Conservation (phyloP, 2,329 filamentous ascomycete species). For the Diplodia scrobiculata region DNA sequence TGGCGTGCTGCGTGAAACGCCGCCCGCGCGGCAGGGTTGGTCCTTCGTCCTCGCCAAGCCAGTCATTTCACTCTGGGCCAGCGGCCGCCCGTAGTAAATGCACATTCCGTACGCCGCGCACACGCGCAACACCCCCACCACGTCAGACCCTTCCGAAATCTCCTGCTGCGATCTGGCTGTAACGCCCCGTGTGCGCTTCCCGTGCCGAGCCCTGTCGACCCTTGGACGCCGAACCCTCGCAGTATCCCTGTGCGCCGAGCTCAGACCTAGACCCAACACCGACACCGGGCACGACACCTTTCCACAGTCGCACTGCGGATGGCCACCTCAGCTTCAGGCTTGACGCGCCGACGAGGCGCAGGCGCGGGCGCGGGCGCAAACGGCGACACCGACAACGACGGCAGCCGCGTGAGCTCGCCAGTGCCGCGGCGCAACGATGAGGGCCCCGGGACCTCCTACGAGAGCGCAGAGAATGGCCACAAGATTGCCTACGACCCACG, state of each 20-base stretch:
- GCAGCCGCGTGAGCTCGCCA: slow-evolving; percentile 67
- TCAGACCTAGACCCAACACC: slow-evolving; percentile 29
- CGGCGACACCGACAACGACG: slow-evolving; percentile 61
- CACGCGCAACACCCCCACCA: slow-evolving; percentile 20
- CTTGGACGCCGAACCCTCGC: slow-evolving; percentile 26
- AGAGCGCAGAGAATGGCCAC: slow-evolving; percentile 89
- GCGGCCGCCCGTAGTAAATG: slow-evolving; percentile 15
- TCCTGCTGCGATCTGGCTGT: slow-evolving; percentile 7
- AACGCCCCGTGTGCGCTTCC: slow-evolving; percentile 1
- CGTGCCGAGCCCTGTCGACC: slow-evolving; percentile 10
- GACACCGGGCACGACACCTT: slow-evolving; percentile 24
- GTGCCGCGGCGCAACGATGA: slow-evolving; percentile 62
- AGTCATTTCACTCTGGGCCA: slow-evolving; percentile 21
- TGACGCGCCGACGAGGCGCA: slow-evolving; percentile 69
- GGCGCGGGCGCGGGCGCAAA: slow-evolving; percentile 61
- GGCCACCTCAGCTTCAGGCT: slow-evolving; percentile 71
- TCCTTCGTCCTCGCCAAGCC: slow-evolving; percentile 25
- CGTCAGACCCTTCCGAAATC: slow-evolving; percentile 16
- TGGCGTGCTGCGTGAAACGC: slow-evolving; percentile 26
- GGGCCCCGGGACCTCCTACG: slow-evolving; percentile 77
- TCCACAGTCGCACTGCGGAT: slow-evolving; percentile 47
- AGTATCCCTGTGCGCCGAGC: slow-evolving; percentile 30
- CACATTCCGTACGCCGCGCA: slow-evolving; percentile 21
- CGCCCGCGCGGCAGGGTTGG: slow-evolving; percentile 17
- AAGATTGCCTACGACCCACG: slow-evolving; percentile 97